Conservation (phyloP, 805 yeast species). For the Lipomyces anomalus region DNA sequence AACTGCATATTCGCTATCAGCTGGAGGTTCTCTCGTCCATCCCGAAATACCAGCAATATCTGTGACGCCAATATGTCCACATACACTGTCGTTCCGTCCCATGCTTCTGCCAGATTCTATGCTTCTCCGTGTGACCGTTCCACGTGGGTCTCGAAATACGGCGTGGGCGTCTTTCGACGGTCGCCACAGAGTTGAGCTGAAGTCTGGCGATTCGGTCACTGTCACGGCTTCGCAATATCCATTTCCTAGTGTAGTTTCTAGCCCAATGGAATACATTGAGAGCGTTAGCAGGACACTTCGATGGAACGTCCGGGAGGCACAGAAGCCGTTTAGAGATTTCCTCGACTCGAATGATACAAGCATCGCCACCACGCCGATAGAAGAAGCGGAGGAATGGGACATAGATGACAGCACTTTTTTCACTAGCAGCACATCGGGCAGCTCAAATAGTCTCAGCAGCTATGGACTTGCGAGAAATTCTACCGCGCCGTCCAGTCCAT, state of each 20-base stretch:
- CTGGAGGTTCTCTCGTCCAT: slow-evolving; percentile 92
- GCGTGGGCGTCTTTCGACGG: slow-evolving; percentile 99
- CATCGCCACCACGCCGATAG: slow-evolving; percentile 9
- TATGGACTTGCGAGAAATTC: slow-evolving; percentile 18
- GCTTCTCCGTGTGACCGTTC: slow-evolving; percentile 75
- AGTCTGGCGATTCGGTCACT: slow-evolving; percentile 78
- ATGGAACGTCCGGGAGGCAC: slow-evolving; percentile 90
- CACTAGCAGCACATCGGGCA: slow-evolving; percentile 10
- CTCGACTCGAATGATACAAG: slow-evolving; percentile 26
- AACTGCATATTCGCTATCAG: slow-evolving; percentile 89
- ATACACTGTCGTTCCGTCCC: slow-evolving; percentile 88
- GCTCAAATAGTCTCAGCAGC: slow-evolving; percentile 8
- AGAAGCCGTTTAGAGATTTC: slow-evolving; percentile 67
- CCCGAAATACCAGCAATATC: slow-evolving; percentile 90
- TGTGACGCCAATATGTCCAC: slow-evolving; percentile 95
- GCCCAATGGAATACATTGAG: slow-evolving; percentile 66
- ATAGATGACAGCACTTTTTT: slow-evolving; percentile 23
- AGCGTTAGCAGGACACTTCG: slow-evolving; percentile 78
- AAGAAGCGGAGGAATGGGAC: slow-evolving; percentile 21
- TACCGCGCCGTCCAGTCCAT: slow-evolving; percentile 21
- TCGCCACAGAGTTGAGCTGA: slow-evolving; percentile 72
- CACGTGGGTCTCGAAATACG: slow-evolving; percentile 69
- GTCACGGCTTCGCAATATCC: slow-evolving; percentile 84
- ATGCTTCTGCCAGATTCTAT: slow-evolving; percentile 90
- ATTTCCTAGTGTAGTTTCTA: slow-evolving; percentile 83